phyloP scores from a whole-genome alignment of 345 rosid genomes.

The Eucalyptus curtisii region DNA sequence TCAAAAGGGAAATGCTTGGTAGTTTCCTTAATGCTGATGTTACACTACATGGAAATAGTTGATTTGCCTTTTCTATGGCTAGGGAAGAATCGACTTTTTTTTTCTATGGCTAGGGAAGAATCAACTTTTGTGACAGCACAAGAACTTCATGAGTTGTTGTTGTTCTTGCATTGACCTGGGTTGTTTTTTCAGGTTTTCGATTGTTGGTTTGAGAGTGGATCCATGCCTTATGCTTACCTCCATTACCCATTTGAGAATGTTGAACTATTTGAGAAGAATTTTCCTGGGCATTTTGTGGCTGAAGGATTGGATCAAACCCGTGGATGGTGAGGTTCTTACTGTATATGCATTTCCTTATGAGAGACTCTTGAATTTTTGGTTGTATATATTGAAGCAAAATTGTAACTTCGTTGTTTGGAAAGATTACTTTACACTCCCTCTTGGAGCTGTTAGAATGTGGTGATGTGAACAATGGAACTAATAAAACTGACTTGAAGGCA shows the following conservation, averaged over 20 bases:
- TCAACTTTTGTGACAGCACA: neutral
- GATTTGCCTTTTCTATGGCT: neutral
- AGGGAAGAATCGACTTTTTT: neutral
- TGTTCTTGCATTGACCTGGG: neutral
- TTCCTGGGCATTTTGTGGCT: conserved; percentile 97
- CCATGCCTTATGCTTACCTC: conserved; percentile 99
- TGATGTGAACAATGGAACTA: neutral
- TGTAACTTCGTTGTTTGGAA: neutral
- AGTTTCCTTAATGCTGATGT: neutral
- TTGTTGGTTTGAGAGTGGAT: conserved; percentile 99
- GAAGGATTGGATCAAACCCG: conserved; percentile 99
- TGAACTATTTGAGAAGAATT: conserved; percentile 79
- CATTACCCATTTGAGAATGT: conserved; percentile 97
- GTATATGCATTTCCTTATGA: neutral
- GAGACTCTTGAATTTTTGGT: neutral
- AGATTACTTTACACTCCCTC: neutral
- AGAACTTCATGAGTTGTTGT: neutral
- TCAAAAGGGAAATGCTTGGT: neutral
- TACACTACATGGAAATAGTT: neutral
- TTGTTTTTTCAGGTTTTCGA: conserved; percentile 72
- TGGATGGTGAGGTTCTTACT: conserved; percentile 70
- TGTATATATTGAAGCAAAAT: neutral
- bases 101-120: neutral
- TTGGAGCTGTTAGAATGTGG: neutral
- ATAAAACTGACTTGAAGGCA: neutral